phyloP scores from a whole-genome alignment of 495 filamentous ascomycete genomes.

The Chaetomidium leptoderma region DNA sequence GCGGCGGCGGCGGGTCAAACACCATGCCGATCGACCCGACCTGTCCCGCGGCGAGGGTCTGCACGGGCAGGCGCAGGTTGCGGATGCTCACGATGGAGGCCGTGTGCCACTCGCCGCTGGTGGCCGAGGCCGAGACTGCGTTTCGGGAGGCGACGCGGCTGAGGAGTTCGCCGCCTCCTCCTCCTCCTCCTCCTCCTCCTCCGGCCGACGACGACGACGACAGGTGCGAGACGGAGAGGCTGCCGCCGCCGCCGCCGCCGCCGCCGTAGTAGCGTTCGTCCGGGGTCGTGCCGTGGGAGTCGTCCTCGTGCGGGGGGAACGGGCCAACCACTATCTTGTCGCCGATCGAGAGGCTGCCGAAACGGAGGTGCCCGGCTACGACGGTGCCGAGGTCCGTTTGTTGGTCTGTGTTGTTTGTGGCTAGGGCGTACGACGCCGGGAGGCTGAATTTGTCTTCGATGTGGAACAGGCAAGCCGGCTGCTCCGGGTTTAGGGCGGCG shows the following conservation, averaged over 20 bases:
- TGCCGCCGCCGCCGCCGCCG: conserved; percentile 24
- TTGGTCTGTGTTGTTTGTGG: conserved; percentile 36
- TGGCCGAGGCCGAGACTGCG: conserved; percentile 41
- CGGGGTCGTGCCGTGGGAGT: conserved; percentile 32
- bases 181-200: too few relatives aligned
- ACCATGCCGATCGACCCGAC: conserved; percentile 86
- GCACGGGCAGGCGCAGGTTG: conserved; percentile 80
- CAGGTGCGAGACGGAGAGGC: conserved; percentile 42
- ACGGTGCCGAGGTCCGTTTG: conserved; percentile 52
- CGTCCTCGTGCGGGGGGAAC: conserved; percentile 51
- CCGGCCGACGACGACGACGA: too few relatives aligned
- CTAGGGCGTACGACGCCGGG: conserved; percentile 44
- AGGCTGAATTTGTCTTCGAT: conserved; percentile 73
- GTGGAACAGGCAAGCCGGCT: conserved; percentile 65
- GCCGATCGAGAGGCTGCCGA: conserved; percentile 72
- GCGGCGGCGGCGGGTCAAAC: conserved; percentile 37
- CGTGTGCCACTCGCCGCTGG: conserved; percentile 65
- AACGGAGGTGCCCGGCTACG: conserved; percentile 75
- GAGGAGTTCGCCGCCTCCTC: conserved; percentile 40
- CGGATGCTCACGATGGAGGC: conserved; percentile 81
- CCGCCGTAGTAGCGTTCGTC: conserved; percentile 37
- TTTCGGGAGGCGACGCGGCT: conserved; percentile 39
- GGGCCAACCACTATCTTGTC: conserved; percentile 79
- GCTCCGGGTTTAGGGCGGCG: conserved; percentile 44
- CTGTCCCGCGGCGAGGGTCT: conserved; percentile 69